Conservation (phyloP, 805 yeast genomes). For the Komagataella pastoris region DNA sequence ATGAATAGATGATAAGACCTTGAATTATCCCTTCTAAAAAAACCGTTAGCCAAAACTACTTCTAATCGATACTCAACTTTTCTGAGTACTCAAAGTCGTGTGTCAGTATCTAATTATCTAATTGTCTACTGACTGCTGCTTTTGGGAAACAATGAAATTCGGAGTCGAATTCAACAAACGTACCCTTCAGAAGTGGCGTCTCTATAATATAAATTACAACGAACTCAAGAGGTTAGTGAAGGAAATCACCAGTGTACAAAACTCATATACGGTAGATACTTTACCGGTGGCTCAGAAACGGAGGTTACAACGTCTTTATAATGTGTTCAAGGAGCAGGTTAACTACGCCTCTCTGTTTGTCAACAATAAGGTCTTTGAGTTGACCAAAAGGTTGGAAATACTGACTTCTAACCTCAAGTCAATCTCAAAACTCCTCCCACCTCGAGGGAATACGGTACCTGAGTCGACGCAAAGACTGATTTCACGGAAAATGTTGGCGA, state of each 20-base stretch:
- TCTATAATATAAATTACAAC: constrained; percentile 74
- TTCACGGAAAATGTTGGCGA: constrained; percentile 10
- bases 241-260: constrained; percentile 28
- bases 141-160: constrained; percentile 54
- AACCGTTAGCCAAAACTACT: background rate
- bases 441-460: background rate
- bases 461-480: constrained; percentile 9
- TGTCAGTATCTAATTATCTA: background rate
- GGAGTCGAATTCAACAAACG: constrained; percentile 63
- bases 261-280: background rate
- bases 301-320: constrained; percentile 19
- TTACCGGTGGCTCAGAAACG: constrained; percentile 1
- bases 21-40: background rate
- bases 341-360: constrained; percentile 52
- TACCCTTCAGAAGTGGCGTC: constrained; percentile 82
- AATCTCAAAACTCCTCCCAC: background rate
- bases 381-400: constrained; percentile 31
- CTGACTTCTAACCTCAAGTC: constrained; percentile 5
- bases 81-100: background rate
- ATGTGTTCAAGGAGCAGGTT: constrained; percentile 41
- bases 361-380: constrained; percentile 54
- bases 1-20: background rate
- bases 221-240: constrained; percentile 57
- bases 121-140: background rate
- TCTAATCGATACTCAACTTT: background rate